Conservation (phyloP, 2,329 filamentous ascomycete species). For the Phaeoacremonium minimum region DNA sequence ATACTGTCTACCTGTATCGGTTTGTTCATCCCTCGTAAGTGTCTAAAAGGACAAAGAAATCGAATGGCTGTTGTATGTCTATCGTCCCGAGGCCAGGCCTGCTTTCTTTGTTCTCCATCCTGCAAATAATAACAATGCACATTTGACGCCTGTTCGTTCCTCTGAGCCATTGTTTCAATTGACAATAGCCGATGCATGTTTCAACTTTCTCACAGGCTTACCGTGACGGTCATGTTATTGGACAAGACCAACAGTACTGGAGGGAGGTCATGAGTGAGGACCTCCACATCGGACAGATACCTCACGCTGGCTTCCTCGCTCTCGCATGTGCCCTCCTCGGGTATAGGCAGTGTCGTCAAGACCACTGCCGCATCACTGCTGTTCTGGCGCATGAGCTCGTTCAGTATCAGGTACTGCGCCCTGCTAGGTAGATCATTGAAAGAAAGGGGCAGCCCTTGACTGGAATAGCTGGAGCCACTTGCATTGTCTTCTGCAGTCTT, state of each 20-base stretch:
- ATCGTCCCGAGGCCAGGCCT: too few species aligned
- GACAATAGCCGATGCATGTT: background rate
- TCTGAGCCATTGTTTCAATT: too few species aligned
- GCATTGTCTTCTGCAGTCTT: constrained; percentile 19
- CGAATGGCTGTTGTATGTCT: too few species aligned
- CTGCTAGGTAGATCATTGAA: constrained; percentile 85
- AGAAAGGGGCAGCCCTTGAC: constrained; percentile 63
- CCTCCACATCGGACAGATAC: constrained; percentile 74
- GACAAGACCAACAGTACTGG: constrained; percentile 77
- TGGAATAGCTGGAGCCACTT: constrained; percentile 44
- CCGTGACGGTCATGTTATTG: constrained; percentile 69
- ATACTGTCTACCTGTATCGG: too few species aligned
- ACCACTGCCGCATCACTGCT: constrained; percentile 71
- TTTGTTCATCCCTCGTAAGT: too few species aligned
- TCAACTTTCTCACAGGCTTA: constrained; percentile 4
- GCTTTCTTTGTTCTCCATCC: too few species aligned
- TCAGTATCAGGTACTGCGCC: constrained; percentile 81
- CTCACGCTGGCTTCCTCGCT: constrained; percentile 66
- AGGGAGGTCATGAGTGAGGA: constrained; percentile 72
- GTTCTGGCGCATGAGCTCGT: constrained; percentile 72
- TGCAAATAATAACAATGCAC: too few species aligned
- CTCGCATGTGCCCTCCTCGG: constrained; percentile 68
- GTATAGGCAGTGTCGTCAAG: constrained; percentile 80
- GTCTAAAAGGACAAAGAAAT: too few species aligned
- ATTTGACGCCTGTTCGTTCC: too few species aligned